Conservation (phyloP, 1,284 basidiomycete species). For the Amylostereum areolatum region DNA sequence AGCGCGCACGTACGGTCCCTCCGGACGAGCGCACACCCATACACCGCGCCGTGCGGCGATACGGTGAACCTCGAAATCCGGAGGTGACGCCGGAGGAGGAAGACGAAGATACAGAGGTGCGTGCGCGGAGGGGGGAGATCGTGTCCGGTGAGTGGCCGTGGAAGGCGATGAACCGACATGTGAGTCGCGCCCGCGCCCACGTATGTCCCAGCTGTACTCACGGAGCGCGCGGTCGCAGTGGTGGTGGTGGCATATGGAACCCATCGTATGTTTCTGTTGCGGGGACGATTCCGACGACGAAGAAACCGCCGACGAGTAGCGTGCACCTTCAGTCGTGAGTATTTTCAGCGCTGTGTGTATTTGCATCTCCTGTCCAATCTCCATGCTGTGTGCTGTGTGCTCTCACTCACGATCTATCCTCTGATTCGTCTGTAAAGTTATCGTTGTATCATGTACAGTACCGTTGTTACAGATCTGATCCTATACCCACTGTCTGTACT, state of each 20-base stretch:
- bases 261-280: slow-evolving; percentile 50
- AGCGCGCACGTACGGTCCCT: background rate
- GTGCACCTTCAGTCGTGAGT: background rate
- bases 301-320: slow-evolving; percentile 14
- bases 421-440: background rate
- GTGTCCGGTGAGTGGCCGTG: slow-evolving; percentile 64
- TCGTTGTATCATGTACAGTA: background rate
- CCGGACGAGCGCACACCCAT: background rate
- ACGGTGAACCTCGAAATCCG: background rate
- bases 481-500: background rate
- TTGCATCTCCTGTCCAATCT: too few relatives aligned
- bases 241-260: slow-evolving; percentile 74
- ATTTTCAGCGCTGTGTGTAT: too few relatives aligned
- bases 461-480: background rate
- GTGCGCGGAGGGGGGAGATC: slow-evolving; percentile 31
- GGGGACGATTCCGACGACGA: slow-evolving; percentile 30
- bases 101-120: slow-evolving; percentile 28
- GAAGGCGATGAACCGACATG: slow-evolving; percentile 60
- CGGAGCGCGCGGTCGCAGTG: slow-evolving; percentile 38
- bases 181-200: slow-evolving; percentile 30
- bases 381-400: background rate
- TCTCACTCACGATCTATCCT: background rate
- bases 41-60: background rate
- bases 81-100: slow-evolving; percentile 8
- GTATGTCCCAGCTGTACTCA: slow-evolving; percentile 2